phyloP scores from a whole-genome alignment of 2,329 filamentous ascomycete species.

The Cladosporium halotolerans region DNA sequence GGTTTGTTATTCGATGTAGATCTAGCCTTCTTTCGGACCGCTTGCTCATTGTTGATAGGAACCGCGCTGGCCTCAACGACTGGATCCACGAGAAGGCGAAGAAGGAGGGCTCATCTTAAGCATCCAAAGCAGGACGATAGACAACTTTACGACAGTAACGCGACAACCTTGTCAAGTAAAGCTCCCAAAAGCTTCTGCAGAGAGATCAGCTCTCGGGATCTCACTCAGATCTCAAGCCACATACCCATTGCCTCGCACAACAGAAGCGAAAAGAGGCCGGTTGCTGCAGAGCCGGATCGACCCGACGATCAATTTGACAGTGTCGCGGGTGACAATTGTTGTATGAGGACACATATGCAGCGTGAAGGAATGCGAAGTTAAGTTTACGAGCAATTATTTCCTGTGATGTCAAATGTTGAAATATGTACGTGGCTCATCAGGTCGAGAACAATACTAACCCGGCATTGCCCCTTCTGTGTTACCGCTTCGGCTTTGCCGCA shows the following conservation, averaged over 20 bases:
- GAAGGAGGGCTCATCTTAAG: constrained; percentile 13
- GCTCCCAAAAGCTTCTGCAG: too few species aligned
- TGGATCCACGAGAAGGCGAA: constrained; percentile 90
- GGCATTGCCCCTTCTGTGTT: constrained; percentile 13
- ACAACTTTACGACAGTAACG: constrained; percentile 25
- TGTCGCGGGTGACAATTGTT: constrained; percentile 21
- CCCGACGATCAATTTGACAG: constrained; percentile 22
- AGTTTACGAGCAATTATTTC: not conserved
- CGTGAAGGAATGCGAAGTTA: constrained; percentile 4
- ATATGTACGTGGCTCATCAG: constrained; percentile 12
- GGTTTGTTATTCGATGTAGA: constrained; percentile 41
- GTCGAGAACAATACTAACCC: constrained; percentile 29
- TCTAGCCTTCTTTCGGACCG: not conserved
- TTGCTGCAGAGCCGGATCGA: constrained; percentile 15
- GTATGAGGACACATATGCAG: constrained; percentile 26
- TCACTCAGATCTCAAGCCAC: too few species aligned
- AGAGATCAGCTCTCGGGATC: too few species aligned
- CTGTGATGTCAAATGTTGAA: not conserved
- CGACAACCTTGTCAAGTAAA: constrained; percentile 38
- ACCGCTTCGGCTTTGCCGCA: constrained; percentile 12
- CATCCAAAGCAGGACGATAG: not conserved
- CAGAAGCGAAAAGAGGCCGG: not conserved
- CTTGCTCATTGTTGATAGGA: constrained; percentile 44
- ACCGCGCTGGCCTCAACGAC: constrained; percentile 84
- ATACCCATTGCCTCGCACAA: too few species aligned